phyloP scores from a whole-genome alignment of 257 asterid genomes.

The Linaria vulgaris region DNA sequence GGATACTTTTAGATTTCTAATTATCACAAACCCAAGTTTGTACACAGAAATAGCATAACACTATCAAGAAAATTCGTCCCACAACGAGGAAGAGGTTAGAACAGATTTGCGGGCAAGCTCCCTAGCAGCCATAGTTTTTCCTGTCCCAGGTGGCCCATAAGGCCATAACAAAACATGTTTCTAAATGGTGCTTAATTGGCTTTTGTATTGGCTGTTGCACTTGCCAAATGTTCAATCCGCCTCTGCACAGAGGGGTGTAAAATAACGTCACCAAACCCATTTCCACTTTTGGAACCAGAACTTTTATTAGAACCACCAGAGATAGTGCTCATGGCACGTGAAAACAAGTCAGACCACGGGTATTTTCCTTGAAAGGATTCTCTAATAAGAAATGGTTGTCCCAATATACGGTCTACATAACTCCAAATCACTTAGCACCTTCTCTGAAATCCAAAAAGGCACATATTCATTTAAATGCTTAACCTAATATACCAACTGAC shows the following conservation, averaged over 20 bases:
- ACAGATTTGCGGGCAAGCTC: conserved; percentile 94
- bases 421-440: conserved; percentile 96
- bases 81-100: conserved; percentile 14
- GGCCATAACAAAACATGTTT: conserved; percentile 68
- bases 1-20: too few species aligned
- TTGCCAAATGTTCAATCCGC: conserved; percentile 74
- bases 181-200: conserved; percentile 89
- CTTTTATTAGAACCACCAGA: conserved; percentile 32
- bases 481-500: too few species aligned
- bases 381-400: conserved; percentile 92
- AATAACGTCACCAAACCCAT: conserved; percentile 79
- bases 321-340: conserved; percentile 51
- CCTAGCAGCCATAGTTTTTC: conserved; percentile 98
- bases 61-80: too few species aligned
- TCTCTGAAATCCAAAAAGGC: conserved; percentile 58
- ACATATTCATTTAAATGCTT: conserved; percentile 18
- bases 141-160: conserved; percentile 96
- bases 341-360: conserved; percentile 87
- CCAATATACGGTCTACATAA: conserved; percentile 89
- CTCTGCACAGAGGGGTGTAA: conserved; percentile 82
- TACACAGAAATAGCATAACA: too few species aligned
- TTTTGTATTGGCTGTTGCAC: conserved; percentile 87
- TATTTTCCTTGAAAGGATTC: conserved; percentile 94
- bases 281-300: conserved; percentile 43
- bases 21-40: too few species aligned